Evolutionary conservation across 192 early-diverging fungal genomes (phyloP).

Genomic region (Phycomyces nitens): DNA sequence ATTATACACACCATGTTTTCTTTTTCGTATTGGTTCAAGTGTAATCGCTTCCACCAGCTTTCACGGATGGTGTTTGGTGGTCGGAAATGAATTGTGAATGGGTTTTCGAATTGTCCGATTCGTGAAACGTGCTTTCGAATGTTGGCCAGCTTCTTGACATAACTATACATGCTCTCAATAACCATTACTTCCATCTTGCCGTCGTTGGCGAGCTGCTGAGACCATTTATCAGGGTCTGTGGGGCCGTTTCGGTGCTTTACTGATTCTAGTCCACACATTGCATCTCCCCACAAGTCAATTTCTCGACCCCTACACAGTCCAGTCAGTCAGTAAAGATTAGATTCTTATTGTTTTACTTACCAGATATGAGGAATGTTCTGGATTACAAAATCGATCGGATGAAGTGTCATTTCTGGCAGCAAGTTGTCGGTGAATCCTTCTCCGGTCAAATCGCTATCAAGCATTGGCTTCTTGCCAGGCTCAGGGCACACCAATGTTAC

Average conservation of each 20-base stretch:
- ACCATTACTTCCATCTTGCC: conserved; percentile 65
- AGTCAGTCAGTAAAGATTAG: background rate
- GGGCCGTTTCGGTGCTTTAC: conserved; percentile 47
- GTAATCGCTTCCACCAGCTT: background rate
- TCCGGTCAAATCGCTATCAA: background rate
- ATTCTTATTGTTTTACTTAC: conserved; percentile 12
- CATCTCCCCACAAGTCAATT: conserved; percentile 65
- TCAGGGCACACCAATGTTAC: conserved; percentile 40
- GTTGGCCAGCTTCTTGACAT: conserved; percentile 59
- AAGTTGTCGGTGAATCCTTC: background rate
- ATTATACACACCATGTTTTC: conserved; percentile 60
- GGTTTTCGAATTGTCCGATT: conserved; percentile 60
- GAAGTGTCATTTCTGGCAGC: conserved; percentile 49
- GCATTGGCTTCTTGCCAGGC: conserved; percentile 6
- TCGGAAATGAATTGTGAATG: conserved; percentile 56
- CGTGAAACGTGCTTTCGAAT: conserved; percentile 51
- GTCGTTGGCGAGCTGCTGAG: conserved; percentile 64
- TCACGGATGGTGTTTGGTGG: background rate
- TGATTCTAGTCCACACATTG: conserved; percentile 34
- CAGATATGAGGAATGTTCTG: conserved; percentile 70
- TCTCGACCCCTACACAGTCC: conserved; percentile 46
- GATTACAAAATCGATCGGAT: conserved; percentile 70
- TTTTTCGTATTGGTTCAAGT: conserved; percentile 8
- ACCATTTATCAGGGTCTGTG: conserved; percentile 53
- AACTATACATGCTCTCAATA: conserved; percentile 56